These are phyloP conservation scores for Millerago galiae DNA, from an alignment of 805 yeast genomes.

Conservation along the genomic window DNA sequence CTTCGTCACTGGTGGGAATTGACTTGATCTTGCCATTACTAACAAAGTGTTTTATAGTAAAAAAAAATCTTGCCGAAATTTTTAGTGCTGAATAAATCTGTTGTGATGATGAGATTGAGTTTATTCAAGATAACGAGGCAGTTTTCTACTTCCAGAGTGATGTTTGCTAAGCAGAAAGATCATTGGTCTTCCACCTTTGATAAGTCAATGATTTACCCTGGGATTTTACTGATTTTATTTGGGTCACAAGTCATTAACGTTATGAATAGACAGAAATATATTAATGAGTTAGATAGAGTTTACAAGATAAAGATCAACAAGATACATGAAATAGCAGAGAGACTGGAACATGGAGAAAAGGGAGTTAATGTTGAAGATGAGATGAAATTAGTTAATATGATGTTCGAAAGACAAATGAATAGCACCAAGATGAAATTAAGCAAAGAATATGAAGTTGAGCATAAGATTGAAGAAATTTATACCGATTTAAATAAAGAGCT, in stretches of 20 bases:
- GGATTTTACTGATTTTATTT: constrained; percentile 36
- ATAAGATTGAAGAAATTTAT: constrained; percentile 8
- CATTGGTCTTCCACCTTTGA: constrained; percentile 23
- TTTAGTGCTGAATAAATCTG: too few species aligned
- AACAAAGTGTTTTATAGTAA: too few species aligned
- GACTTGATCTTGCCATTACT: constrained; percentile 13
- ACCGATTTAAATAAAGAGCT: constrained; percentile 13
- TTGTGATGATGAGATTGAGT: too few species aligned
- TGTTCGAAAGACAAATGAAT: constrained; percentile 19
- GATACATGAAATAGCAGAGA: constrained; percentile 31
- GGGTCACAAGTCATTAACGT: constrained; percentile 43
- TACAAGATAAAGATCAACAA: constrained; percentile 31
- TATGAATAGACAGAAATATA: constrained; percentile 33
- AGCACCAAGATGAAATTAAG: constrained; percentile 6
- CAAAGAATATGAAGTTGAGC: constrained; percentile 16
- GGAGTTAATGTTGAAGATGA: constrained; percentile 35
- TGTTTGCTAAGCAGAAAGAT: neutral
- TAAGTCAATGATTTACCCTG: constrained; percentile 31
- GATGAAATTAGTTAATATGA: constrained; percentile 29
- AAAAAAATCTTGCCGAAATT: too few species aligned
- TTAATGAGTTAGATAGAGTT: constrained; percentile 33
- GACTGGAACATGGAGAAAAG: constrained; percentile 32
- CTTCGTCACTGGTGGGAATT: constrained; percentile 29
- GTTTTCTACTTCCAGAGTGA: constrained; percentile 1
- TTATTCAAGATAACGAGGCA: too few species aligned